Evolutionary conservation across 2,329 filamentous ascomycete species (phyloP).

Genomic region (Phialemonium atrogriseum): DNA sequence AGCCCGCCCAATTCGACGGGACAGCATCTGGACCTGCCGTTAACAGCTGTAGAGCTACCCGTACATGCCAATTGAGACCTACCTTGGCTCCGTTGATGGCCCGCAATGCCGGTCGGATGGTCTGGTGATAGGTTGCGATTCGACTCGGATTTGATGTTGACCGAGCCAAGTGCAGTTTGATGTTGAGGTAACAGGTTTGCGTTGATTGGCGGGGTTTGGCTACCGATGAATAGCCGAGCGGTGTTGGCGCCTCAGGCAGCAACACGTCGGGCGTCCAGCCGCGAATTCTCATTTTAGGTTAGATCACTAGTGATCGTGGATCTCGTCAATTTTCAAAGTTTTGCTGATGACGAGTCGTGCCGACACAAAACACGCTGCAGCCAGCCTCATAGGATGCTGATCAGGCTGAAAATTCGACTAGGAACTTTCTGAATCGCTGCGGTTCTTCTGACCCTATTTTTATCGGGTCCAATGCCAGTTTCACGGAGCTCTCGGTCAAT

Average conservation of each 20-base stretch:
- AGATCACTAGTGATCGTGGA: too few relatives aligned
- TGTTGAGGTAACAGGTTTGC: too few relatives aligned
- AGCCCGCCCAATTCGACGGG: conserved; percentile 48
- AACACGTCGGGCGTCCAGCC: conserved; percentile 2
- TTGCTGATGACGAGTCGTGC: conserved; percentile 40
- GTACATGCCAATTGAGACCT: too few relatives aligned
- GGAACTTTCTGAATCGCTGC: conserved; percentile 34
- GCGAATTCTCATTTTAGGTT: too few relatives aligned
- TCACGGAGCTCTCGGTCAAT: conserved; percentile 45
- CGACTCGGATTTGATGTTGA: too few relatives aligned
- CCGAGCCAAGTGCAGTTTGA: too few relatives aligned
- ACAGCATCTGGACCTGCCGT: conserved; percentile 57
- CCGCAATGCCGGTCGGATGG: too few relatives aligned
- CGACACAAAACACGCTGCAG: conserved; percentile 33
- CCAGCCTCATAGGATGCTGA: conserved; percentile 39
- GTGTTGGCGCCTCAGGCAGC: conserved; percentile 15
- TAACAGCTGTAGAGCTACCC: too few relatives aligned
- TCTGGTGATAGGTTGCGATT: too few relatives aligned
- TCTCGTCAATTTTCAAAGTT: conserved; percentile 33
- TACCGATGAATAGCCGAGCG: too few relatives aligned
- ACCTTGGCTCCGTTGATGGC: too few relatives aligned
- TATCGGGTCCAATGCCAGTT: conserved; percentile 47
- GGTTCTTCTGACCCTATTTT: conserved; percentile 49
- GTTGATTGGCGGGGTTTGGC: too few relatives aligned
- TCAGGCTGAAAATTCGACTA: conserved; percentile 45